Conservation (phyloP, 2,329 filamentous ascomycete species). For the Lecanoromycetidae sp. region DNA sequence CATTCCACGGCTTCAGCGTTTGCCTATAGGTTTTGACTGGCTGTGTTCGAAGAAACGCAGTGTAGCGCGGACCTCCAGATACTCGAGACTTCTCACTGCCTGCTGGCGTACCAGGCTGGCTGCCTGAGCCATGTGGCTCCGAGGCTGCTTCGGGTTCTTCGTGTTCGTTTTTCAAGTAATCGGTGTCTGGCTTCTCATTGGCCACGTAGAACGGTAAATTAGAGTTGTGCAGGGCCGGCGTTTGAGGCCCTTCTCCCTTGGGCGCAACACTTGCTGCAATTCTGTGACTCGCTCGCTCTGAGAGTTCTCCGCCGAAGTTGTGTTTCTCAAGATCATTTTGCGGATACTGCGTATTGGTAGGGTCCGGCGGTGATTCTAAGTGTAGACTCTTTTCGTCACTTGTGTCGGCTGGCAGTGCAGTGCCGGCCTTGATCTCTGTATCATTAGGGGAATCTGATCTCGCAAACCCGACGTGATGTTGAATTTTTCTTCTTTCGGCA, state of each 20-base stretch:
- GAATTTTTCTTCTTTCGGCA: slow-evolving; percentile 23
- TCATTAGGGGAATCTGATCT: not conserved
- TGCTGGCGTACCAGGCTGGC: not conserved
- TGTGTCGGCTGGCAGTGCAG: not conserved
- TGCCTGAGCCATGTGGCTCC: not conserved
- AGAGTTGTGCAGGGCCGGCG: slow-evolving; percentile 22
- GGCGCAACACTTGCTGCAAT: slow-evolving; percentile 16
- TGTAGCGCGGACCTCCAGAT: slow-evolving; percentile 43
- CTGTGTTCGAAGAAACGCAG: slow-evolving; percentile 52
- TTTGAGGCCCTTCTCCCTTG: slow-evolving; percentile 19
- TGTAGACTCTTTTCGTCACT: not conserved
- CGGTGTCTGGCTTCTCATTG: slow-evolving; percentile 8
- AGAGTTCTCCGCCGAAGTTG: too few species aligned
- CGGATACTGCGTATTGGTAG: not conserved
- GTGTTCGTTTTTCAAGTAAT: slow-evolving; percentile 11
- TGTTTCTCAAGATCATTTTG: not conserved
- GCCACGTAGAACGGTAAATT: slow-evolving; percentile 7
- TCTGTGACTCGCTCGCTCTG: slow-evolving; percentile 4
- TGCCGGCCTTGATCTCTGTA: not conserved
- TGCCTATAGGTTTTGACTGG: slow-evolving; percentile 61
- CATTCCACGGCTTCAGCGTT: slow-evolving; percentile 65
- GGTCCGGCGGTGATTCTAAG: not conserved
- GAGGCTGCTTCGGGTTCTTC: slow-evolving; percentile 14
- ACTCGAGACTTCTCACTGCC: not conserved
- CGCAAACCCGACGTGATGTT: slow-evolving; percentile 47